Base-by-base conservation (phyloP, 2,329 filamentous ascomycete genomes). In the Fusarium xyrophilum region DNA sequence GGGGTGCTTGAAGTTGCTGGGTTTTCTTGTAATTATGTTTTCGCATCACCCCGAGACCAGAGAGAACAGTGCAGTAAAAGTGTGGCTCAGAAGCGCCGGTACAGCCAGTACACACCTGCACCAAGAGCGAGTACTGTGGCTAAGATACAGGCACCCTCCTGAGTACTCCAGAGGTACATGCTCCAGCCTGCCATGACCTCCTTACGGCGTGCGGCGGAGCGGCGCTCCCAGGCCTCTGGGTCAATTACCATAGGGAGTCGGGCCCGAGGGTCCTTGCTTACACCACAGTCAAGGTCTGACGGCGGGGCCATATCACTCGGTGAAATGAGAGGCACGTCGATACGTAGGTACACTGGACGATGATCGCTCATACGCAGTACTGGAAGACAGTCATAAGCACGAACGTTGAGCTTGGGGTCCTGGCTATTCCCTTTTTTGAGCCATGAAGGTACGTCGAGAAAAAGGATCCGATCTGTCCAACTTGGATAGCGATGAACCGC, bases 401-500 rank as follows among this genome's bases (percentile, higher is more conserved):
- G 78, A n/a, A 93, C 84, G 11, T 82, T 76, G 36, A 88, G 80
- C 35, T 74, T 72, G 13, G 71, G 72, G 7, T 67, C 56, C 47
- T 60, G 21, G 56, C 57, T 42, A 21, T 51, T 39, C 36, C 60
- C 60, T 33, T 68, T 76, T 73, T 78, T 78, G 39, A 83, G 75
- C 84, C 86, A 89, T 25, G 78, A 77, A 23, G 86, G 88, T 25
- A 85, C 80, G 53, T 91, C 87, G 6, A 95, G 82, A 78, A 89
- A 98, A 23, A 98, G 82, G 23, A 98, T 90, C 6, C 96, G 88
- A 78, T 98, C 96, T 74, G 93, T 97, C 96, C 95, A 98, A 74
- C 90, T 90, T 2, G 96, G 94, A 85, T 92, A 96, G 46, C 96
- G 89, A 76, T 96, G 92, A 60, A 84, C 82, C 11, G 93, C 92